A percentile compares a stretch with the other conserved stretches of the same genome.
Evolutionary conservation across 2,329 filamentous ascomycete genomes (phyloP).

Genomic region (Dothidotthia symphoricarpi): DNA sequence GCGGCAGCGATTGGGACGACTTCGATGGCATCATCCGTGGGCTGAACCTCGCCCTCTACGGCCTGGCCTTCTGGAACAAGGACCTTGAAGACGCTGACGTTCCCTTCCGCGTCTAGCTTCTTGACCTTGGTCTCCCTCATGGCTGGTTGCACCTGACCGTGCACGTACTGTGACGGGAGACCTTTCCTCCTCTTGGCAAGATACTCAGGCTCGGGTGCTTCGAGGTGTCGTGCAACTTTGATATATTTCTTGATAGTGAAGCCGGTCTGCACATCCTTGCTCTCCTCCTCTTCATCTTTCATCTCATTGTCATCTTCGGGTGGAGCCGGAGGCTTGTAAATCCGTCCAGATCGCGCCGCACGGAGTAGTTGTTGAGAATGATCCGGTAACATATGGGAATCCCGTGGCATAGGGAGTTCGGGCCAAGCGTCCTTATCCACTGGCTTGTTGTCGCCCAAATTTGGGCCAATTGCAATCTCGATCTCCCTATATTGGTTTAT

Average conservation of each 20-base stretch:
- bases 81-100: constrained; percentile 79
- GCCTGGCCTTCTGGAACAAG: constrained; percentile 75
- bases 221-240: constrained; percentile 55
- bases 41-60: constrained; percentile 77
- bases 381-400: constrained; percentile 71
- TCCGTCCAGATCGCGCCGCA: constrained; percentile 71
- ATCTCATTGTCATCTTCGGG: constrained; percentile 62
- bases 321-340: constrained; percentile 70
- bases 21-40: constrained; percentile 50
- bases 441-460: constrained; percentile 61
- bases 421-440: constrained; percentile 66
- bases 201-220: constrained; percentile 60
- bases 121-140: constrained; percentile 81
- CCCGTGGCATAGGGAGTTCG: constrained; percentile 85
- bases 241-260: constrained; percentile 60
- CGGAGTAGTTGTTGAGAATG: constrained; percentile 81
- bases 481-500: constrained; percentile 87
- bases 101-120: constrained; percentile 71
- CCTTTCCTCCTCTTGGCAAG: constrained; percentile 62
- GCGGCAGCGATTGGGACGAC: constrained; percentile 51
- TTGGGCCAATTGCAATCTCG: constrained; percentile 63
- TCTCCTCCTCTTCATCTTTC: constrained; percentile 45
- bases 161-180: constrained; percentile 48
- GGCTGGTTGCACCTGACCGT: constrained; percentile 22
- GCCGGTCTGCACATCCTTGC: constrained; percentile 48